A percentile compares a stretch with the other conserved stretches of the same genome.
These are phyloP conservation scores for Xylaria sp. DNA, from an alignment of 2,329 filamentous ascomycete species.

Conservation along the genomic window DNA sequence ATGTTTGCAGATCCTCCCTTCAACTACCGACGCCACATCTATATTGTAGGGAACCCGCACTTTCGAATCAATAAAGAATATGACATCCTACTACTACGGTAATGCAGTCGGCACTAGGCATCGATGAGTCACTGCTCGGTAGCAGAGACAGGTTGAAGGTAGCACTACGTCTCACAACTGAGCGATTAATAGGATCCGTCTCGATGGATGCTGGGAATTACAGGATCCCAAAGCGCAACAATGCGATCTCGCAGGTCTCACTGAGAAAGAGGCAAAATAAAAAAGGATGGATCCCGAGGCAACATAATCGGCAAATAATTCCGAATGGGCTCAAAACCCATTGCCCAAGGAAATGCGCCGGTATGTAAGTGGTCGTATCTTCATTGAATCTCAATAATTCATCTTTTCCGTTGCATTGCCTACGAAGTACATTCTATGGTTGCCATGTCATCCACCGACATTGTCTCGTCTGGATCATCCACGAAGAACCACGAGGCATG, in stretches of 20 bases:
- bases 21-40: slow-evolving; percentile 15
- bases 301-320: neutral
- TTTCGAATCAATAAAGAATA: neutral
- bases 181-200: too few species aligned
- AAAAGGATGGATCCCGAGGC: neutral
- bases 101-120: too few species aligned
- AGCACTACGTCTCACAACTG: too few species aligned
- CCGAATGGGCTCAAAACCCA: neutral
- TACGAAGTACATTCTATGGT: neutral
- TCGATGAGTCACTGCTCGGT: too few species aligned
- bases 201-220: too few species aligned
- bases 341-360: neutral
- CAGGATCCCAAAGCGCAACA: too few species aligned
- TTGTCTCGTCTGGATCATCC: neutral
- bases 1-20: slow-evolving; percentile 12
- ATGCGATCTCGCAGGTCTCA: neutral
- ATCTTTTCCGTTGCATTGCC: neutral
- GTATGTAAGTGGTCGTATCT: neutral
- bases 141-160: too few species aligned
- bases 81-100: neutral
- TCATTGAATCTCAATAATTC: neutral
- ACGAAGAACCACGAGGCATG: neutral
- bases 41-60: neutral
- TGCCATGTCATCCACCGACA: neutral
- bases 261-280: neutral